Base-by-base conservation (phyloP, 2,329 filamentous ascomycete species). In the Triangularia setosa region DNA sequence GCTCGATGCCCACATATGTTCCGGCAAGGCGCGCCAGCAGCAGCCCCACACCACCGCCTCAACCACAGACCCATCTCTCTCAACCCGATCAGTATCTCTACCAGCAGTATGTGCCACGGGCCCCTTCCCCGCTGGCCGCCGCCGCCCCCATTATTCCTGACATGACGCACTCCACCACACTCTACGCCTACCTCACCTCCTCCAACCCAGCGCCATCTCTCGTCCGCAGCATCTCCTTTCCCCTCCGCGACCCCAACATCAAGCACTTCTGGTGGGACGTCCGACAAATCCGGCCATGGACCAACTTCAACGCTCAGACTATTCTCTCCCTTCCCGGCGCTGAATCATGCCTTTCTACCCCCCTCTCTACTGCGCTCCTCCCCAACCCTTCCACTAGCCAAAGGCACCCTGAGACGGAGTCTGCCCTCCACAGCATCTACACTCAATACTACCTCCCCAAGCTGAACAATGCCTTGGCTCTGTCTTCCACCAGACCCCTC, bases 261-360 rank as follows among this genome's bases (percentile, higher is more conserved):
- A 92, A 89, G 75, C 88, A 96, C 79, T 97, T 94, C 77, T 98
- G 94, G 94, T 97, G 92, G 91, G 94, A 98, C 73, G 85, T 96
- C 64, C 90, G 94, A 70, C 94, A 96, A 75, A 82, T 97, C 69
- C 87, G 91, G 67, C 84, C 87, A 67, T 97, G 94, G 94, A 85
- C 84, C 60, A 84, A 87, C 70, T 97, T 97, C 84, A 91, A 86
- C 69, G 80, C 91, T 11, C 76, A 83, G 61, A 87, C 88, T 64
- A 88, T 97, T 74, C 83, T 89, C 69, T 81, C 86, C 5, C 87
- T 96, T 55, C 90, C 90, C 0, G 88, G 87, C 30, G 88, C 95
- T 24, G 83, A 88, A 6, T 82, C 85, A 23, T 85, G 96, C 23
- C 86, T 97, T 64, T 87, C 86, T 69, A 87, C 90, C 70, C 83